phyloP scores from a whole-genome alignment of 2,329 filamentous ascomycete genomes.

The Pseudodiploospora longispora region DNA sequence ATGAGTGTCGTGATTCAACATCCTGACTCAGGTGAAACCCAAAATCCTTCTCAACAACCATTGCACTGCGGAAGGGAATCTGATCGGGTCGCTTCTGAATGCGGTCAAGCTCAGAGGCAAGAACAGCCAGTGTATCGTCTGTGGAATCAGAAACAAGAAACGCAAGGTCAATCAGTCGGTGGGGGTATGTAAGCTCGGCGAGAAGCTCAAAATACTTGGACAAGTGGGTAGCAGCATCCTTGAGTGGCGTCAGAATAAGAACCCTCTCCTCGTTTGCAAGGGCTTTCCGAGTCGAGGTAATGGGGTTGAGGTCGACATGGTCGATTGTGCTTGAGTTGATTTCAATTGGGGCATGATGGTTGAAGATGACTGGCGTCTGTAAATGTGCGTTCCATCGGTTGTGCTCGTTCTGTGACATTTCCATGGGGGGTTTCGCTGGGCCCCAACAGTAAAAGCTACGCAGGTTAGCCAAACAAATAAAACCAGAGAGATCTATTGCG shows the following conservation, averaged over 20 bases:
- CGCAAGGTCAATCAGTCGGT: conserved; percentile 87
- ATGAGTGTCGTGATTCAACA: conserved; percentile 77
- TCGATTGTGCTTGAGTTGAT: conserved; percentile 75
- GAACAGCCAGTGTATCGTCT: conserved; percentile 84
- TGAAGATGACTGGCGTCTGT: conserved; percentile 91
- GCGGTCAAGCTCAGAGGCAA: conserved; percentile 77
- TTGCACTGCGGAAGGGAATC: conserved; percentile 76
- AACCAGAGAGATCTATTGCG: neutral
- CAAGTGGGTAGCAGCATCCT: conserved; percentile 77
- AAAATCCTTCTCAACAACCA: conserved; percentile 89
- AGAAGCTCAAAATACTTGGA: conserved; percentile 91
- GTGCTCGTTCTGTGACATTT: conserved; percentile 88
- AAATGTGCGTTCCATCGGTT: conserved; percentile 81
- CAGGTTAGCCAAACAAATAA: conserved; percentile 1
- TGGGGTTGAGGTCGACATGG: conserved; percentile 74
- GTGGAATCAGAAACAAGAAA: conserved; percentile 89
- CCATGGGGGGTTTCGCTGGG: conserved; percentile 88
- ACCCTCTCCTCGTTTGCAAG: conserved; percentile 75
- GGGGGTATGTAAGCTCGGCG: conserved; percentile 83
- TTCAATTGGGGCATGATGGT: conserved; percentile 81
- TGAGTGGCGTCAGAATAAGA: conserved; percentile 85
- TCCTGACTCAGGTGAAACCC: conserved; percentile 64
- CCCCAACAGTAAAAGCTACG: conserved; percentile 94
- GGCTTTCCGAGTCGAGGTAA: conserved; percentile 74
- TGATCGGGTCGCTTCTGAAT: conserved; percentile 75